Conservation (phyloP, 306 rosid genomes). For the Cotoneaster glaucophyllus region DNA sequence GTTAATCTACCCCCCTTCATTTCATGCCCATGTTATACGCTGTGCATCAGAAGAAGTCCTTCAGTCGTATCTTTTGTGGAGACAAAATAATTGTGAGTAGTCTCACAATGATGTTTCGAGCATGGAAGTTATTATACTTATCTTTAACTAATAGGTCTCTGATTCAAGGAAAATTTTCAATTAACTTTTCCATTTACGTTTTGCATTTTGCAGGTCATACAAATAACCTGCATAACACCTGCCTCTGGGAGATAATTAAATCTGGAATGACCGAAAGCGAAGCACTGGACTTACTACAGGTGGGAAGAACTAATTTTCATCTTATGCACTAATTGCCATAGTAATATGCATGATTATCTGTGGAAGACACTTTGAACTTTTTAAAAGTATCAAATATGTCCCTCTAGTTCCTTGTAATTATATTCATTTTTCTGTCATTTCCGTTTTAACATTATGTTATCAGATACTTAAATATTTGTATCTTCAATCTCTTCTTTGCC, state of each 20-base stretch:
- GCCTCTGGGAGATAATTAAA: slow-evolving; percentile 62
- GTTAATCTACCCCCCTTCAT: slow-evolving; percentile 48
- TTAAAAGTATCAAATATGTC: not conserved
- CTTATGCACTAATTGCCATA: not conserved
- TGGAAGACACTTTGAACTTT: not conserved
- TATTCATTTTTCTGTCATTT: not conserved
- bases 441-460: not conserved
- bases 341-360: not conserved
- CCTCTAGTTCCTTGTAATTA: not conserved
- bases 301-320: slow-evolving; percentile 1
- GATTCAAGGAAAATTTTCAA: not conserved
- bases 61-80: slow-evolving; percentile 75
- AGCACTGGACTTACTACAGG: slow-evolving; percentile 44
- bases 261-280: slow-evolving; percentile 47
- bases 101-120: not conserved
- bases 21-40: slow-evolving; percentile 45
- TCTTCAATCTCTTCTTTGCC: not conserved
- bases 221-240: slow-evolving; percentile 50
- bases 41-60: slow-evolving; percentile 68
- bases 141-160: not conserved
- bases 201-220: slow-evolving; percentile 37
- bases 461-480: not conserved
- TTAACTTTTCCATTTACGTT: not conserved
- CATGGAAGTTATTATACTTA: not conserved
- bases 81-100: slow-evolving; percentile 61